A percentile compares a stretch with the other conserved stretches of the same genome.
Conservation (phyloP, 192 early-diverging fungal species). For the Backusella macrospora region DNA sequence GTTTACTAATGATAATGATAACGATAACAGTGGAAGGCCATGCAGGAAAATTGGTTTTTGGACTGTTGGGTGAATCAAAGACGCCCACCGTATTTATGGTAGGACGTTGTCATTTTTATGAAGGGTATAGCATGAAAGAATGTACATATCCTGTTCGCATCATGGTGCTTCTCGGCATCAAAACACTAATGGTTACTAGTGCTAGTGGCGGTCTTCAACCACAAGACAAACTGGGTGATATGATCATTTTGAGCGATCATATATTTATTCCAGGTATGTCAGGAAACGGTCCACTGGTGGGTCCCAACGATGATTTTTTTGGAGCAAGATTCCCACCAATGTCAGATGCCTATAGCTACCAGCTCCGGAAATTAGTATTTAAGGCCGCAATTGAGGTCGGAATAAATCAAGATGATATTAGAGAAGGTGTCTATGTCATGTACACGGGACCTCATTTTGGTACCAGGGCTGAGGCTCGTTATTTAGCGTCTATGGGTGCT, state of each 20-base stretch:
- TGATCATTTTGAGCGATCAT: conserved; percentile 81
- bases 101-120: conserved; percentile 89
- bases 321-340: conserved; percentile 88
- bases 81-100: conserved; percentile 80
- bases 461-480: conserved; percentile 79
- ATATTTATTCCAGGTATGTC: conserved; percentile 74
- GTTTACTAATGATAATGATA: neutral
- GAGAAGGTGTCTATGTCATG: conserved; percentile 82
- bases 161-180: conserved; percentile 79
- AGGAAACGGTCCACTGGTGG: conserved; percentile 80
- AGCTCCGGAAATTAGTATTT: conserved; percentile 72
- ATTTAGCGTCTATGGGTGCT: conserved; percentile 68
- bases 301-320: conserved; percentile 78
- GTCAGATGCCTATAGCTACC: conserved; percentile 82
- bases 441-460: conserved; percentile 88
- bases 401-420: conserved; percentile 51
- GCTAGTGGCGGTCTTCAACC: conserved; percentile 81
- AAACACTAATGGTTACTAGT: conserved; percentile 81
- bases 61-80: conserved; percentile 66
- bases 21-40: conserved; percentile 62
- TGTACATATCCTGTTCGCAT: conserved; percentile 89
- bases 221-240: conserved; percentile 80
- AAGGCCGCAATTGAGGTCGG: conserved; percentile 56
- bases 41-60: conserved; percentile 83
- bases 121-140: conserved; percentile 80